Evolutionary conservation across 768 basidiomycete species (phyloP).

Genomic region (Candolleomyces efflorescens): DNA sequence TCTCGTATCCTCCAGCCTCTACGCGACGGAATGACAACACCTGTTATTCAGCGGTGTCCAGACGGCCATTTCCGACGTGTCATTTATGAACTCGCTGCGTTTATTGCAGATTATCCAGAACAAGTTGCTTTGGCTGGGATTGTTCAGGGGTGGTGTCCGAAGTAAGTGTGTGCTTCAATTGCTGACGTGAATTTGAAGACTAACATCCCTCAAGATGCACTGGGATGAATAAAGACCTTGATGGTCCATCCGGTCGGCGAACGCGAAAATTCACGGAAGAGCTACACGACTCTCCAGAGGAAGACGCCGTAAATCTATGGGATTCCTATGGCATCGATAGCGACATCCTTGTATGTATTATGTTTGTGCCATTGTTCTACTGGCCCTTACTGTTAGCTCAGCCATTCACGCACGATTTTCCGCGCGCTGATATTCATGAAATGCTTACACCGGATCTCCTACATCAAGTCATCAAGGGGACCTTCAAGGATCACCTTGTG

Average conservation of each 20-base stretch:
- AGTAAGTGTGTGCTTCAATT: no score
- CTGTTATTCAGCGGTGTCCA: constrained; percentile 6
- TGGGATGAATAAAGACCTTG: not conserved
- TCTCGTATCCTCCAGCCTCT: constrained; percentile 13
- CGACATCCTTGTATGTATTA: constrained; percentile 2
- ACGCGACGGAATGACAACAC: constrained; percentile 18
- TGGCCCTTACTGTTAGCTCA: constrained; percentile 2
- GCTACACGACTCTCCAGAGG: not conserved
- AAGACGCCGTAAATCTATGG: not conserved
- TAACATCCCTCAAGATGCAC: constrained; percentile 3
- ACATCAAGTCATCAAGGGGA: constrained; percentile 26
- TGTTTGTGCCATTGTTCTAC: not conserved
- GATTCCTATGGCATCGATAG: constrained; percentile 7
- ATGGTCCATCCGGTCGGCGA: not conserved
- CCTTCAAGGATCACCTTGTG: constrained; percentile 35
- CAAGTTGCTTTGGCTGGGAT: constrained; percentile 27
- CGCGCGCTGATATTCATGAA: constrained; percentile 30
- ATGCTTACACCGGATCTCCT: constrained; percentile 27
- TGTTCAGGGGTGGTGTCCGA: constrained; percentile 33
- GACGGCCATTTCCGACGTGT: constrained; percentile 25
- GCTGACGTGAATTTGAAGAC: no score
- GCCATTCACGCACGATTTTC: constrained; percentile 28
- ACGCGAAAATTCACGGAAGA: not conserved
- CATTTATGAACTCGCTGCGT: constrained; percentile 29
- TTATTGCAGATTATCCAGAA: constrained; percentile 39